phyloP scores from a whole-genome alignment of 2,329 filamentous ascomycete genomes.

The Huntiella bhutanensis region DNA sequence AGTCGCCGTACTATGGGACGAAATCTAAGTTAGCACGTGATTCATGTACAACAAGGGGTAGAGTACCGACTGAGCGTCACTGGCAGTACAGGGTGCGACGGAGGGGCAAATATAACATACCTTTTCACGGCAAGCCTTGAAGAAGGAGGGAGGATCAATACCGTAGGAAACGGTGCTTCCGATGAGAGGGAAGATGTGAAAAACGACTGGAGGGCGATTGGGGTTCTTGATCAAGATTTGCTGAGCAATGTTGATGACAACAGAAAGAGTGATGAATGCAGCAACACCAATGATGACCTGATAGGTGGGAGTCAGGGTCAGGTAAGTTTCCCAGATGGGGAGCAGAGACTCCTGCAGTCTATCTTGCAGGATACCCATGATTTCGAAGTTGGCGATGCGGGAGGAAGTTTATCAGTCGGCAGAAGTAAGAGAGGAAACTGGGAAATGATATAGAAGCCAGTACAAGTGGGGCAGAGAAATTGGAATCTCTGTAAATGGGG shows the following conservation, averaged over 20 bases:
- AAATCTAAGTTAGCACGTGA: constrained; percentile 1
- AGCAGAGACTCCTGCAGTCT: constrained; percentile 20
- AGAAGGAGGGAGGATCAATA: constrained; percentile 84
- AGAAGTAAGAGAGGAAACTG: background rate
- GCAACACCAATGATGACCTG: constrained; percentile 28
- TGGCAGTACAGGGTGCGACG: background rate
- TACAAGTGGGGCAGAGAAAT: constrained; percentile 7
- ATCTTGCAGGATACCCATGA: constrained; percentile 39
- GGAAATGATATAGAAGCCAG: constrained; percentile 10
- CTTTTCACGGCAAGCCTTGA: constrained; percentile 57
- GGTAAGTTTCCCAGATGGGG: constrained; percentile 31
- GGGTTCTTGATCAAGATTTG: constrained; percentile 69
- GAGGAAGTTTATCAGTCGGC: background rate
- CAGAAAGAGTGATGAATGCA: constrained; percentile 30
- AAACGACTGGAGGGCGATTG: constrained; percentile 63
- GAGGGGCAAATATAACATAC: constrained; percentile 24
- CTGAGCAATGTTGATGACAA: constrained; percentile 60
- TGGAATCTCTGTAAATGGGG: background rate
- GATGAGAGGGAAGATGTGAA: constrained; percentile 65
- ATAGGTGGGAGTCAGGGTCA: constrained; percentile 26
- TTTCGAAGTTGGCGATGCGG: constrained; percentile 8
- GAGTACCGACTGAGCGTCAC: too few species aligned
- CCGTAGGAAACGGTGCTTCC: constrained; percentile 88
- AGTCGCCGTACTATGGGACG: constrained; percentile 54
- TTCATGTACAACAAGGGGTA: background rate